phyloP scores from a whole-genome alignment of 306 rosid species.

The Biancaea sappan region DNA sequence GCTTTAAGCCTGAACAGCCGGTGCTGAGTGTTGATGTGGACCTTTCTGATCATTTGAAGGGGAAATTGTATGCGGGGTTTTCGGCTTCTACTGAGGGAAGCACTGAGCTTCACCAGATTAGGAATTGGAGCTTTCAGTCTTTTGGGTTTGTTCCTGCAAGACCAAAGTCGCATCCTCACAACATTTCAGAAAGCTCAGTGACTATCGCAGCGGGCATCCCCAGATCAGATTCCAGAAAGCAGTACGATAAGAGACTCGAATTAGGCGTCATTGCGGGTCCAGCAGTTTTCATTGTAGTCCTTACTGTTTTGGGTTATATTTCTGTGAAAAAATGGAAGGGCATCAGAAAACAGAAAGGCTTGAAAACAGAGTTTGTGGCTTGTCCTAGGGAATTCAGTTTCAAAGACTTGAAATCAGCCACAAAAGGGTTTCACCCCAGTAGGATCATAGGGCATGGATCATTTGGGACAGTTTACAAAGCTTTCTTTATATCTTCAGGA shows the following conservation, averaged over 20 bases:
- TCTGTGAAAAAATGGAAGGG: background rate
- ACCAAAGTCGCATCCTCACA: constrained; percentile 42
- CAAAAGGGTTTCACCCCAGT: constrained; percentile 4
- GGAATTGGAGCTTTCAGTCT: constrained; percentile 64
- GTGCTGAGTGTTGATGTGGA: constrained; percentile 47
- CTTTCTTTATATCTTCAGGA: background rate
- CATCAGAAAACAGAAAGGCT: constrained; percentile 1
- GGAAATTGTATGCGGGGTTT: constrained; percentile 57
- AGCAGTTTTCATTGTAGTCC: background rate
- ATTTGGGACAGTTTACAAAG: constrained; percentile 9
- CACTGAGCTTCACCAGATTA: constrained; percentile 63
- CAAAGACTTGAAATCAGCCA: constrained; percentile 6
- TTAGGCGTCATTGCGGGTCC: constrained; percentile 20
- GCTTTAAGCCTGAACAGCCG: constrained; percentile 54
- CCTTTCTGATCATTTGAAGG: constrained; percentile 51
- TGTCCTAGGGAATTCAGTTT: background rate
- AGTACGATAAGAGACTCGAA: constrained; percentile 19
- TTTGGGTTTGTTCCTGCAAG: constrained; percentile 49
- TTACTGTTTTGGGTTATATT: background rate
- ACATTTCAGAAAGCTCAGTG: constrained; percentile 56
- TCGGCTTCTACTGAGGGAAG: constrained; percentile 71
- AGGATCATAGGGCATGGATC: background rate
- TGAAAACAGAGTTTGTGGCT: constrained; percentile 5
- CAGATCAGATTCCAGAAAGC: background rate
- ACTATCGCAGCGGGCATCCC: constrained; percentile 32